phyloP scores from a whole-genome alignment of 2,329 filamentous ascomycete genomes.

The Trichoderma endophyticum region DNA sequence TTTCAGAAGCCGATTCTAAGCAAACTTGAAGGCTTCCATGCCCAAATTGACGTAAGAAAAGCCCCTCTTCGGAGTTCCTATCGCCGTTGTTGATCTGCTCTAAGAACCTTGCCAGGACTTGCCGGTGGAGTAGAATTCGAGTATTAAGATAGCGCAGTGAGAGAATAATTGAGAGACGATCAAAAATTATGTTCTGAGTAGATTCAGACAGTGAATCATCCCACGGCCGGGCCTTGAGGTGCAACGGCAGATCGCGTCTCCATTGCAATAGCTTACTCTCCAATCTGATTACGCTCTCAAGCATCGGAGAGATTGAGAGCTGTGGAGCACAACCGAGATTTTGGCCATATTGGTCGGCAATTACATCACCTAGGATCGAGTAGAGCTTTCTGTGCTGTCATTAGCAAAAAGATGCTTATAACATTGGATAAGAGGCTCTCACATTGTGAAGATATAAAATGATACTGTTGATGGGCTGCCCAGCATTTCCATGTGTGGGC shows the following conservation, averaged over 20 bases:
- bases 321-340: conserved; percentile 2
- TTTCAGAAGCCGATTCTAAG: not conserved
- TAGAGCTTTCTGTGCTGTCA: not conserved
- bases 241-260: not conserved
- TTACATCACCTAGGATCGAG: not conserved
- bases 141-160: not conserved
- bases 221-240: not conserved
- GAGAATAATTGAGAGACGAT: not conserved
- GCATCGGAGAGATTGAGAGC: not conserved
- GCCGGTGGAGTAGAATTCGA: not conserved
- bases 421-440: not conserved
- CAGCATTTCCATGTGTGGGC: not conserved
- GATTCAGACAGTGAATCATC: not conserved
- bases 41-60: not conserved
- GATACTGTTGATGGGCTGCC: not conserved
- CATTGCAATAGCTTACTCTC: not conserved
- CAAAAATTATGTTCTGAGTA: not conserved
- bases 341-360: not conserved
- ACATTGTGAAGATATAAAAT: conserved; percentile 8
- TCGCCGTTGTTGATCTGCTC: not conserved
- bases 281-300: conserved; percentile 1
- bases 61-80: not conserved
- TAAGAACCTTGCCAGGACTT: not conserved
- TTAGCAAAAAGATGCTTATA: not conserved
- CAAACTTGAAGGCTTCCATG: not conserved